Evolutionary conservation across 2,329 filamentous ascomycete genomes (phyloP), one percentile per base, ranked within the genome.

Genomic region (Aspergillus sp.): DNA sequence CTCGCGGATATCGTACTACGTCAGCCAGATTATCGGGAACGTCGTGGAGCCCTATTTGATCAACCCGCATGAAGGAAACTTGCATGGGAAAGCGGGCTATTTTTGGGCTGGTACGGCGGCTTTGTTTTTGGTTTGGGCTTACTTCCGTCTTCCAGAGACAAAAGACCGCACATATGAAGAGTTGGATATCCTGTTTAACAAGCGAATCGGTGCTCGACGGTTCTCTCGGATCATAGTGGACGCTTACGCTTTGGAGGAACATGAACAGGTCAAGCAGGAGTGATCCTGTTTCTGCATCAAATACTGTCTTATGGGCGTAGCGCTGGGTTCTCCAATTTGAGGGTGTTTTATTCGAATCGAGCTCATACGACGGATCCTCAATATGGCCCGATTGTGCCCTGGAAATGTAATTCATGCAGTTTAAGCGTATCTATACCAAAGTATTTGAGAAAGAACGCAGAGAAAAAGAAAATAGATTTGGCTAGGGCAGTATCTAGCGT

Each of bases 41-140:
- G 84, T 94, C 5, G 72, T 95, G 32, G 92, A 88, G 0, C 90
- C 90, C 0, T 93, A 93, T 71, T 94, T 95, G 89, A 79, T 94
- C 40, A 95, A 95, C 72, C 88, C 89, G 0, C 81, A 79, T 1
- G 87, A 82, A 1, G 94, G 90, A 89, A 78, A 92, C 69, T 94
- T 89, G 89, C 79, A 82, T 51, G 91, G 90, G 69, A 91, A 82
- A 63, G 82, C 89, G 0, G 89, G 89, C 22, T 93, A 94, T 75
- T 92, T 93, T 76, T 89, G 89, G 86, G 84, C 82, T 11, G 87
- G 83, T 1, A 84, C 88, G 47, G 90, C 87, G 71, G 86, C 89
- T 72, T 71, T 83, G 50, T 91, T 86, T 73, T 82, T 90, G 63
- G 71, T 91, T 19, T 93, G 90, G 74, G 86, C 85, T 0, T 91